Conservation (phyloP, 2,329 filamentous ascomycete species). For the Sarocladium oryzae region DNA sequence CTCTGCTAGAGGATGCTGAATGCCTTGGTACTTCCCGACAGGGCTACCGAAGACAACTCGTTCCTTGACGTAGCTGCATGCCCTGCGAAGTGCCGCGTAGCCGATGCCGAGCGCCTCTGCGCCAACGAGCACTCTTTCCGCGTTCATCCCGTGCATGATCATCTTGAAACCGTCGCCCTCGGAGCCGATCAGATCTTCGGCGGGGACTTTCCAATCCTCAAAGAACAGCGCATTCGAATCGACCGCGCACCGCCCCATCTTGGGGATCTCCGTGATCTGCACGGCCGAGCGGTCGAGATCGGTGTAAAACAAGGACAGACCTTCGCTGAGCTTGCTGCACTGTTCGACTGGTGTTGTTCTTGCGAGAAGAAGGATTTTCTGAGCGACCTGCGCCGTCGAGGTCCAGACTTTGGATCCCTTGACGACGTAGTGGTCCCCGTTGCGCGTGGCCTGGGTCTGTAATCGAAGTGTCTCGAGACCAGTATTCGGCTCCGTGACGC, state of each 20-base stretch:
- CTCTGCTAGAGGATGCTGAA: slow-evolving; percentile 59
- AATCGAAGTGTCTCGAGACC: slow-evolving; percentile 73
- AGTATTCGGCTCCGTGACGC: slow-evolving; percentile 77
- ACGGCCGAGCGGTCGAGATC: slow-evolving; percentile 62
- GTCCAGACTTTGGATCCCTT: slow-evolving; percentile 88
- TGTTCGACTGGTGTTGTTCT: slow-evolving; percentile 66
- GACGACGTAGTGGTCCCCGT: slow-evolving; percentile 55
- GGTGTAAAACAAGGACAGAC: slow-evolving; percentile 75
- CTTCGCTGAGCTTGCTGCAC: slow-evolving; percentile 61
- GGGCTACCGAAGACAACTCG: slow-evolving; percentile 59
- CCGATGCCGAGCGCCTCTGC: slow-evolving; percentile 76
- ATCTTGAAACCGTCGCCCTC: slow-evolving; percentile 76
- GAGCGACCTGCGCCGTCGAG: slow-evolving; percentile 73
- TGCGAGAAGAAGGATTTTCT: slow-evolving; percentile 77
- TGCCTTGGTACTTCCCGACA: slow-evolving; percentile 60
- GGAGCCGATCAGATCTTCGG: slow-evolving; percentile 58
- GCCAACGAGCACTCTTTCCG: slow-evolving; percentile 67
- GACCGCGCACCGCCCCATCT: slow-evolving; percentile 78
- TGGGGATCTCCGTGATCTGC: slow-evolving; percentile 66
- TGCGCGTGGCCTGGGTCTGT: slow-evolving; percentile 54
- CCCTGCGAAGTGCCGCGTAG: slow-evolving; percentile 61
- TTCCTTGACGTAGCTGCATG: slow-evolving; percentile 59
- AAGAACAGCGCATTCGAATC: slow-evolving; percentile 89
- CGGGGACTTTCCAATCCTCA: slow-evolving; percentile 65
- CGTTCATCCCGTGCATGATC: slow-evolving; percentile 74